A percentile compares a stretch with the other conserved stretches of the same genome.
Conservation (phyloP, 108 stramenopile genomes). For the Chaetoceros tenuissimus region DNA sequence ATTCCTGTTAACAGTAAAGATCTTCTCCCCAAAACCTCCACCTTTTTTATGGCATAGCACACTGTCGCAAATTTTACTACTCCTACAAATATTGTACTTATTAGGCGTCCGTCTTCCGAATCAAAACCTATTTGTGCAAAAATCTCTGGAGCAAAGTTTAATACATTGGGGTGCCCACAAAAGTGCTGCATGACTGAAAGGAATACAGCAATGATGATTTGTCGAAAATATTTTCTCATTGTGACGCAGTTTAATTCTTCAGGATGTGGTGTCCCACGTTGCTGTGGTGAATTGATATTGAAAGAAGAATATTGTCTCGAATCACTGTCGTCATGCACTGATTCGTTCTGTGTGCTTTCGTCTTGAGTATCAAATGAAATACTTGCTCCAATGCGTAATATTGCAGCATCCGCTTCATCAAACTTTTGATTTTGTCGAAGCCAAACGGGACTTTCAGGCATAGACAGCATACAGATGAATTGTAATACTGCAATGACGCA, state of each 20-base stretch:
- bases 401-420: constrained; percentile 18
- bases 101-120: neutral
- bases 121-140: constrained; percentile 20
- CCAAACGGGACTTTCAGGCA: constrained; percentile 75
- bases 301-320: neutral
- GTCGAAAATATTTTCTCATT: constrained; percentile 22
- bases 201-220: constrained; percentile 45
- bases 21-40: constrained; percentile 51
- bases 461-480: constrained; percentile 47
- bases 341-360: neutral
- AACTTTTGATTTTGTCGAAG: constrained; percentile 27
- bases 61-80: constrained; percentile 53
- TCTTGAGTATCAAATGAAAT: neutral
- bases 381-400: constrained; percentile 19
- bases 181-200: constrained; percentile 57
- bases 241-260: neutral
- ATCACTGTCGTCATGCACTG: neutral
- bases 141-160: constrained; percentile 61
- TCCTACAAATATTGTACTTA: constrained; percentile 1
- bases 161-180: constrained; percentile 61
- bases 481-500: constrained; percentile 52
- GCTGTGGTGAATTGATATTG: neutral
- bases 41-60: constrained; percentile 41
- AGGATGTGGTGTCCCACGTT: neutral
- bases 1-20: constrained; percentile 41